These are phyloP conservation scores for Beauveria pseudobassiana DNA, from an alignment of 2,329 filamentous ascomycete genomes.

Conservation along the genomic window DNA sequence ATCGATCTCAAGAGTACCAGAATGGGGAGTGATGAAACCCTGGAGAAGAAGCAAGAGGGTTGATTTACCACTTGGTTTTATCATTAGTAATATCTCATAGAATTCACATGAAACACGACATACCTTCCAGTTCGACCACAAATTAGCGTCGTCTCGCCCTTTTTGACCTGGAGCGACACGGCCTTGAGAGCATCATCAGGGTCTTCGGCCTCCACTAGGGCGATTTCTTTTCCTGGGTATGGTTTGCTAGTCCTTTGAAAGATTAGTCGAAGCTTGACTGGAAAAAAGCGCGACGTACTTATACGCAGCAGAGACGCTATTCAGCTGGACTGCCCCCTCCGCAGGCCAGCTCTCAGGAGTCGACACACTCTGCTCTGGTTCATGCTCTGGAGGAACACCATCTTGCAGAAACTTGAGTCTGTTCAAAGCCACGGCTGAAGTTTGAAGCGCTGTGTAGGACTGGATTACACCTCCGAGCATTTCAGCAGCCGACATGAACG, in stretches of 20 bases:
- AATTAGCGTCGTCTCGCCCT: neutral
- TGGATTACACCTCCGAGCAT: neutral
- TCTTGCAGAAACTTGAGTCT: conserved; percentile 1
- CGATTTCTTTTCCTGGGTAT: neutral
- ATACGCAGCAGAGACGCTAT: neutral
- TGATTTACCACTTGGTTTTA: neutral
- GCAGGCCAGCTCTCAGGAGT: neutral
- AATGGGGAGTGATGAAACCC: neutral
- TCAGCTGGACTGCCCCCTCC: neutral
- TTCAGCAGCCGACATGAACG: conserved; percentile 1
- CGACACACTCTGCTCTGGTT: neutral
- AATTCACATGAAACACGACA: neutral
- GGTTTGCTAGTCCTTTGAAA: neutral
- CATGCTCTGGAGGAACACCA: neutral
- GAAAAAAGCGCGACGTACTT: neutral
- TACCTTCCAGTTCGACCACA: conserved; percentile 8
- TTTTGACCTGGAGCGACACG: neutral
- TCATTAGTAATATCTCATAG: neutral
- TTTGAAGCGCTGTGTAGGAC: neutral
- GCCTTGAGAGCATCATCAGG: neutral
- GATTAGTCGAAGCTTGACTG: neutral
- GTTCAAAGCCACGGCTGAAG: neutral
- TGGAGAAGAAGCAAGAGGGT: neutral
- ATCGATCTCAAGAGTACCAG: neutral
- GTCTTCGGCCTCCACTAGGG: neutral